Conservation (phyloP, 441 rosid genomes). For the Rhodomyrtus psidioides region DNA sequence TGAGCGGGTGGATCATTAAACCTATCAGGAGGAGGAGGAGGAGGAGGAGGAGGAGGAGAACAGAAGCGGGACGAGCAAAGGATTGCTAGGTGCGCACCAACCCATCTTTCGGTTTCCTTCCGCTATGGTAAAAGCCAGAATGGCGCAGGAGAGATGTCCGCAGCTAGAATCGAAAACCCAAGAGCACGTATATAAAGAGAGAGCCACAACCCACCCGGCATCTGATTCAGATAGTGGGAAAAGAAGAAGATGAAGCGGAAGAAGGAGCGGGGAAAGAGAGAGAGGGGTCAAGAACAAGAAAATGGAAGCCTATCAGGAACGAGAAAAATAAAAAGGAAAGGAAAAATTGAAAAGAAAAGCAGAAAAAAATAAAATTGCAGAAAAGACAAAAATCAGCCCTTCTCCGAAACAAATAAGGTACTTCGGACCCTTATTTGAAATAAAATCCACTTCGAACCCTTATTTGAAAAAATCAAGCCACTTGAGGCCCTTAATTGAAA, state of each 20-base stretch:
- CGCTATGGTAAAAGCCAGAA: not conserved
- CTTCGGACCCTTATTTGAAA: no score
- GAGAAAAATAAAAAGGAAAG: no score
- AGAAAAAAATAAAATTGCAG: no score
- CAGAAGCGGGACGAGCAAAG: not conserved
- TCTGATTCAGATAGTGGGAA: conserved; percentile 1
- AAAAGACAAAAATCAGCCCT: no score
- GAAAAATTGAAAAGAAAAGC: no score
- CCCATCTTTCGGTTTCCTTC: not conserved
- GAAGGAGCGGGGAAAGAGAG: not conserved
- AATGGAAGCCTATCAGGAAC: not conserved
- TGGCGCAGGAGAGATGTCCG: not conserved
- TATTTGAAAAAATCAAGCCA: no score
- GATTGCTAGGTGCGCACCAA: not conserved
- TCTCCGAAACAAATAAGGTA: no score
- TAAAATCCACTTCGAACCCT: no score
- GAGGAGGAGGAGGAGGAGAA: not conserved
- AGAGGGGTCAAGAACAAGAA: not conserved
- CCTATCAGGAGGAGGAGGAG: no score
- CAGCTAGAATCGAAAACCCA: not conserved
- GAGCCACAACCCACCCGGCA: not conserved
- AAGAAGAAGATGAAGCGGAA: not conserved
- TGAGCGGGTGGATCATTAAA: conserved; percentile 7
- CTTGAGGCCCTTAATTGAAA: no score
- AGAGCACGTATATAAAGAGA: not conserved